A percentile compares a stretch with the other conserved stretches of the same genome.
These are phyloP conservation scores for Turnera subulata DNA, from an alignment of 345 rosid genomes.

Conservation along the genomic window DNA sequence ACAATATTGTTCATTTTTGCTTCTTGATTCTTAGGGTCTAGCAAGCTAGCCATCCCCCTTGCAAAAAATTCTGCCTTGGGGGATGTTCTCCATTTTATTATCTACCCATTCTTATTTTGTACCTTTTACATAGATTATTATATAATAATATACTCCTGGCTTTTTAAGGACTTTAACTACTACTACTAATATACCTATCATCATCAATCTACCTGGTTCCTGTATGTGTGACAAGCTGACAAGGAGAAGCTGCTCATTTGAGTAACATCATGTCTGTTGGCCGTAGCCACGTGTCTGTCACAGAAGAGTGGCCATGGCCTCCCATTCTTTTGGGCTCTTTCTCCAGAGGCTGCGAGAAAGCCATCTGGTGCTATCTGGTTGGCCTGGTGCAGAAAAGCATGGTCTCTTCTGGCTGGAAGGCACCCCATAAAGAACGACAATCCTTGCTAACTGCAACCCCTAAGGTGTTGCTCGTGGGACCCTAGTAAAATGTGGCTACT, in stretches of 20 bases:
- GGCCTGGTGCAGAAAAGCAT: conserved; percentile 5
- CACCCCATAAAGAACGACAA: conserved; percentile 5
- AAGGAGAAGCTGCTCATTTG: background rate
- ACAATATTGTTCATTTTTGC: conserved; percentile 2
- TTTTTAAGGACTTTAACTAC: too few species aligned
- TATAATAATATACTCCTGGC: too few species aligned
- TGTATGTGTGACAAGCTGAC: background rate
- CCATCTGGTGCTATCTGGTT: conserved; percentile 16
- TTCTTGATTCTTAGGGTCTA: background rate
- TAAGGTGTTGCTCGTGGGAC: background rate
- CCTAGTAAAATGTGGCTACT: conserved; percentile 15
- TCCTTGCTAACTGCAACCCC: background rate
- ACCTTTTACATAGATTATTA: too few species aligned
- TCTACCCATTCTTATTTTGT: too few species aligned
- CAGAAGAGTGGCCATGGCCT: background rate
- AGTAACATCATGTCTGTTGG: background rate
- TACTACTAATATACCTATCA: background rate
- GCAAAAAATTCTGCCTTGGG: too few species aligned
- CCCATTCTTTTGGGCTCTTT: background rate
- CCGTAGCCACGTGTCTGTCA: conserved; percentile 5
- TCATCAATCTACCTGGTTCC: background rate
- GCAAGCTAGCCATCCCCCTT: background rate
- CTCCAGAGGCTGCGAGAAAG: conserved; percentile 11
- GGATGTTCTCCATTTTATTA: too few species aligned
- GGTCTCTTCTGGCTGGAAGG: conserved; percentile 26